These are phyloP conservation scores for Boletus mariae DNA, from an alignment of 1,284 basidiomycete species.

Conservation along the genomic window DNA sequence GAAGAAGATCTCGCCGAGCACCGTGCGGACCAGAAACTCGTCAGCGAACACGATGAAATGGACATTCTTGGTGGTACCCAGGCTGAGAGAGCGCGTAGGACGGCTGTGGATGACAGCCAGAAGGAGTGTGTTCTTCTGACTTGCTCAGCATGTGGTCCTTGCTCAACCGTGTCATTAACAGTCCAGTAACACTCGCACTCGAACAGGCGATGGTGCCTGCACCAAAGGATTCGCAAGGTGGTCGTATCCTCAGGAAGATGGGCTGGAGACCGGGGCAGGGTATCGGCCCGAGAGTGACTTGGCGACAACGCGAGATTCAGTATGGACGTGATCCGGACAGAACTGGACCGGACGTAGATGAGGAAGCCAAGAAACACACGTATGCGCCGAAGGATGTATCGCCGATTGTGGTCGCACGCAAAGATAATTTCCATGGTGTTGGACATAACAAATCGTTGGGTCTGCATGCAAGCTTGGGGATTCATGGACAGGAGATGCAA, in stretches of 20 bases:
- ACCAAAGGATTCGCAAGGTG: constrained; percentile 71
- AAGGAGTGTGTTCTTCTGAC: constrained; percentile 52
- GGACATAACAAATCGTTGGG: constrained; percentile 71
- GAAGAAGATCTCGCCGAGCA: constrained; percentile 91
- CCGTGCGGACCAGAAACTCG: constrained; percentile 66
- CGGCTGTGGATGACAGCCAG: constrained; percentile 40
- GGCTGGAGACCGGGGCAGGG: constrained; percentile 94
- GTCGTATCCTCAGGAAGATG: constrained; percentile 87
- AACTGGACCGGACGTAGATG: constrained; percentile 53
- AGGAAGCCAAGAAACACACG: constrained; percentile 80
- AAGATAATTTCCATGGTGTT: constrained; percentile 76
- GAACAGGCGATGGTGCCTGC: constrained; percentile 58
- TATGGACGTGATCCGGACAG: constrained; percentile 49
- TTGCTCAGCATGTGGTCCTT: not conserved
- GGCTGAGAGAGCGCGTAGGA: constrained; percentile 39
- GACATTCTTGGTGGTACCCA: constrained; percentile 60
- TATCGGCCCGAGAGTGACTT: constrained; percentile 86
- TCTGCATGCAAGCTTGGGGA: constrained; percentile 55
- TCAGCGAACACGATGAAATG: constrained; percentile 76
- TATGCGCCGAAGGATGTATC: constrained; percentile 83
- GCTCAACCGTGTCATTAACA: constrained; percentile 28
- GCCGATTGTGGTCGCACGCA: constrained; percentile 58
- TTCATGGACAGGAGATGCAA: constrained; percentile 10
- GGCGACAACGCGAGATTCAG: constrained; percentile 71
- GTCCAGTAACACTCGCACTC: constrained; percentile 59